A percentile compares a stretch with the other conserved stretches of the same genome.
Evolutionary conservation across 257 asterid genomes (phyloP).

Genomic region (Solanum ossicruentum): DNA sequence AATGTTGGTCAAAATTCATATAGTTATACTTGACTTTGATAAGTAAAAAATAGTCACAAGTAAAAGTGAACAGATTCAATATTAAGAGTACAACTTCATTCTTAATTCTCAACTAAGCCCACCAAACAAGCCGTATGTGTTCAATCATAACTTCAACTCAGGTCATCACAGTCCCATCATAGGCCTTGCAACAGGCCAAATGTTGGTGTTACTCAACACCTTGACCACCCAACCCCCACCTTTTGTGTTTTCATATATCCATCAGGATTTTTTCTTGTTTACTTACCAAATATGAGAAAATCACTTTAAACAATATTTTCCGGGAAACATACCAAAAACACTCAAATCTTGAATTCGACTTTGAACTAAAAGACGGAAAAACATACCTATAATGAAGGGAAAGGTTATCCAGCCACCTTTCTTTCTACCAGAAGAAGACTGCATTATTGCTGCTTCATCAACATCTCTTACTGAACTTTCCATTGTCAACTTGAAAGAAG

Average conservation of each 20-base stretch:
- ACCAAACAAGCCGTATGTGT: not conserved
- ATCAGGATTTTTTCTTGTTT: not conserved
- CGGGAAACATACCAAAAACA: not conserved
- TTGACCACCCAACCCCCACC: not conserved
- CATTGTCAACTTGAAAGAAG: not conserved
- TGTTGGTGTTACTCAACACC: not conserved
- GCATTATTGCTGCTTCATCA: not conserved
- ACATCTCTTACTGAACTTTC: not conserved
- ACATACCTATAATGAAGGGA: slow-evolving; percentile 39
- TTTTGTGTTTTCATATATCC: too few relatives aligned
- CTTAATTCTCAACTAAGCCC: not conserved
- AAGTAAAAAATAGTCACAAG: too few relatives aligned
- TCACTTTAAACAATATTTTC: not conserved
- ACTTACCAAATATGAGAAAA: not conserved
- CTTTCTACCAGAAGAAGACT: not conserved
- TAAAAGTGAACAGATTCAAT: too few relatives aligned
- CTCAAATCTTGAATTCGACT: not conserved
- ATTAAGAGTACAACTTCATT: not conserved
- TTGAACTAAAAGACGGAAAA: not conserved
- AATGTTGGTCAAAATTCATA: too few relatives aligned
- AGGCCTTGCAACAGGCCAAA: not conserved
- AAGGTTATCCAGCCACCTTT: slow-evolving; percentile 50
- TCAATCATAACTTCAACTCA: not conserved
- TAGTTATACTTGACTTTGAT: too few relatives aligned
- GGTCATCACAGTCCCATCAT: not conserved